These are phyloP conservation scores for Ganoderma sinense DNA, from an alignment of 1,284 basidiomycete genomes.

Conservation along the genomic window DNA sequence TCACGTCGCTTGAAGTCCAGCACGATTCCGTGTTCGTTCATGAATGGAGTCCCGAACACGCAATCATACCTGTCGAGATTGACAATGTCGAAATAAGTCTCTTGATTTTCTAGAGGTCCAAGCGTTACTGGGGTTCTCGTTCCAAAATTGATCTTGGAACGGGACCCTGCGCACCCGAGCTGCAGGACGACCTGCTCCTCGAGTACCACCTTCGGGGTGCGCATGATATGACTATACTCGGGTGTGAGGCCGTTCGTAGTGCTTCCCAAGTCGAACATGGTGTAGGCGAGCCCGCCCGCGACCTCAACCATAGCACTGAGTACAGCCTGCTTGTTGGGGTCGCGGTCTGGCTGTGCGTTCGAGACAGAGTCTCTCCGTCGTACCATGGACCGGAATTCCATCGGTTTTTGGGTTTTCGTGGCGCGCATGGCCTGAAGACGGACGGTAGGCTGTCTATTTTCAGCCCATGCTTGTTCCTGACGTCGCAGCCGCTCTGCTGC, in stretches of 20 bases:
- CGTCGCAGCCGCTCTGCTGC: not conserved
- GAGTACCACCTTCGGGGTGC: slow-evolving; percentile 23
- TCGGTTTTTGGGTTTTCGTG: not conserved
- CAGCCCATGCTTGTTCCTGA: not conserved
- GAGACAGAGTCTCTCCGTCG: not conserved
- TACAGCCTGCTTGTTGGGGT: not conserved
- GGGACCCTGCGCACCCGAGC: slow-evolving; percentile 35
- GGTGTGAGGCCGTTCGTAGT: slow-evolving; percentile 34
- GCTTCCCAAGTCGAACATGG: slow-evolving; percentile 37
- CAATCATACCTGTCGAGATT: slow-evolving; percentile 43
- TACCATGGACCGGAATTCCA: not conserved
- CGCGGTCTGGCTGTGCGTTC: not conserved
- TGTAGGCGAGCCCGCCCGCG: slow-evolving; percentile 29
- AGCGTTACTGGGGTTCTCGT: not conserved
- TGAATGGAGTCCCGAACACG: slow-evolving; percentile 41
- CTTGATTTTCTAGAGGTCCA: not conserved
- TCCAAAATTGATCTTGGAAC: slow-evolving; percentile 29
- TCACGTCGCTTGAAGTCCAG: slow-evolving; percentile 37
- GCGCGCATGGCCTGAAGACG: not conserved
- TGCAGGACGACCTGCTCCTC: slow-evolving; percentile 34
- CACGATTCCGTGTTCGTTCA: slow-evolving; percentile 31
- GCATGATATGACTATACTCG: slow-evolving; percentile 27
- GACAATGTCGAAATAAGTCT: too few relatives aligned
- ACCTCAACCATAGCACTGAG: slow-evolving; percentile 17
- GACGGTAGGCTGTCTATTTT: not conserved